phyloP scores from a whole-genome alignment of 2,329 filamentous ascomycete genomes.

The Ceratocystis papillata region DNA sequence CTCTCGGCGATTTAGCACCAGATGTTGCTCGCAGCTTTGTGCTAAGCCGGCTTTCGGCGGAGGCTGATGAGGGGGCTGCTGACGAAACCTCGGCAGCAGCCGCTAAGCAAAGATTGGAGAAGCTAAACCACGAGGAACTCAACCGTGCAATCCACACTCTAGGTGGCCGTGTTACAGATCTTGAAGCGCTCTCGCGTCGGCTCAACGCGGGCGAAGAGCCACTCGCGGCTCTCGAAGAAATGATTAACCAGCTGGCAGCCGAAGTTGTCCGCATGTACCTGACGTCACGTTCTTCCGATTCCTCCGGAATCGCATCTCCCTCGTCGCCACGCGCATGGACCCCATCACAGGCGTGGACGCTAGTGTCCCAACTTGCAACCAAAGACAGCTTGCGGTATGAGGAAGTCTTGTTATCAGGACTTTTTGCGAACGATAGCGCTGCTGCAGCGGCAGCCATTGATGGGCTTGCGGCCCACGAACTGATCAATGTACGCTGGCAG shows the following conservation, averaged over 20 bases:
- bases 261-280: slow-evolving; percentile 94
- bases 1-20: slow-evolving; percentile 74
- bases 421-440: slow-evolving; percentile 50
- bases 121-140: slow-evolving; percentile 53
- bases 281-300: slow-evolving; percentile 29
- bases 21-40: slow-evolving; percentile 84
- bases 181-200: slow-evolving; percentile 84
- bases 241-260: slow-evolving; percentile 76
- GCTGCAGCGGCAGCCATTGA: slow-evolving; percentile 51
- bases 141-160: slow-evolving; percentile 72
- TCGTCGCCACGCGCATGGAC: slow-evolving; percentile 50
- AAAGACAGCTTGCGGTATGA: slow-evolving; percentile 67
- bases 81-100: slow-evolving; percentile 32
- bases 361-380: slow-evolving; percentile 69
- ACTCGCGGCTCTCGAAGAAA: slow-evolving; percentile 68
- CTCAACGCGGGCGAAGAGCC: slow-evolving; percentile 81
- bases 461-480: slow-evolving; percentile 70
- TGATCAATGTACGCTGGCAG: slow-evolving; percentile 62
- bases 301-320: not conserved
- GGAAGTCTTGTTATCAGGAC: slow-evolving; percentile 64
- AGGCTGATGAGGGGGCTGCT: slow-evolving; percentile 32
- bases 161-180: slow-evolving; percentile 85
- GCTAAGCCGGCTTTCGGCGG: slow-evolving; percentile 54
- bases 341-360: slow-evolving; percentile 76
- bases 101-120: slow-evolving; percentile 21